phyloP scores from a whole-genome alignment of 2,329 filamentous ascomycete species.

The Cordyceps cicadae region DNA sequence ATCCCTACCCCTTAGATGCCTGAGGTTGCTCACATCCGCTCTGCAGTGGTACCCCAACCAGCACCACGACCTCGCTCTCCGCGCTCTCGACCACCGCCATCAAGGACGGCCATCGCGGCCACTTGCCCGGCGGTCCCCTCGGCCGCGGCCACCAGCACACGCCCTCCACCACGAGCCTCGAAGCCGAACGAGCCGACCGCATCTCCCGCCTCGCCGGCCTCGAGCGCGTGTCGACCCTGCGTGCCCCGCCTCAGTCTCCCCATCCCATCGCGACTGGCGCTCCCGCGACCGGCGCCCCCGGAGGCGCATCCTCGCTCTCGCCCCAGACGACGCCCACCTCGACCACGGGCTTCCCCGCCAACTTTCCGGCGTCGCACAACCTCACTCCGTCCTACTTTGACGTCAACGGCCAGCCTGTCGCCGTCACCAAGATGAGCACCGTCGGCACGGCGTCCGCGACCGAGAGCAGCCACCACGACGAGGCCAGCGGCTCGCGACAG shows the following conservation, averaged over 20 bases:
- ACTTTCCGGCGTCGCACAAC: slow-evolving; percentile 30
- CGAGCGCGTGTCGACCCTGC: slow-evolving; percentile 73
- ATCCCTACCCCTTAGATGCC: not conserved
- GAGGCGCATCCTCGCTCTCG: slow-evolving; percentile 31
- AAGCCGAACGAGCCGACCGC: slow-evolving; percentile 87
- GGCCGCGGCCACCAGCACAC: slow-evolving; percentile 52
- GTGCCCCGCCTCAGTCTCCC: slow-evolving; percentile 35
- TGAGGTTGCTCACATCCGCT: slow-evolving; percentile 14
- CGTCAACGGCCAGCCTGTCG: slow-evolving; percentile 58
- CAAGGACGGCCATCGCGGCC: slow-evolving; percentile 89
- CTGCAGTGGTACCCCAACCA: slow-evolving; percentile 80
- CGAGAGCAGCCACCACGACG: slow-evolving; percentile 59
- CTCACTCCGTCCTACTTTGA: slow-evolving; percentile 72
- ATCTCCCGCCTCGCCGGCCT: slow-evolving; percentile 92
- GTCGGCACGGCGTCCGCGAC: slow-evolving; percentile 88
- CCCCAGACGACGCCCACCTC: slow-evolving; percentile 46
- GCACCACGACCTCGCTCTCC: slow-evolving; percentile 83
- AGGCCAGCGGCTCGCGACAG: slow-evolving; percentile 40
- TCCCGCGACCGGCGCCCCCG: slow-evolving; percentile 22
- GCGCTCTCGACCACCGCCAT: slow-evolving; percentile 89
- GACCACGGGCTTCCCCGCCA: slow-evolving; percentile 33
- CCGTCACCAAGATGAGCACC: slow-evolving; percentile 71
- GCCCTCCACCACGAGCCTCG: slow-evolving; percentile 61
- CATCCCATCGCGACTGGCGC: slow-evolving; percentile 8
- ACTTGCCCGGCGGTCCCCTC: slow-evolving; percentile 46